A percentile compares a stretch with the other conserved stretches of the same genome.
Conservation (phyloP, 305 asterid species). For the Fraxinus dipetala region DNA sequence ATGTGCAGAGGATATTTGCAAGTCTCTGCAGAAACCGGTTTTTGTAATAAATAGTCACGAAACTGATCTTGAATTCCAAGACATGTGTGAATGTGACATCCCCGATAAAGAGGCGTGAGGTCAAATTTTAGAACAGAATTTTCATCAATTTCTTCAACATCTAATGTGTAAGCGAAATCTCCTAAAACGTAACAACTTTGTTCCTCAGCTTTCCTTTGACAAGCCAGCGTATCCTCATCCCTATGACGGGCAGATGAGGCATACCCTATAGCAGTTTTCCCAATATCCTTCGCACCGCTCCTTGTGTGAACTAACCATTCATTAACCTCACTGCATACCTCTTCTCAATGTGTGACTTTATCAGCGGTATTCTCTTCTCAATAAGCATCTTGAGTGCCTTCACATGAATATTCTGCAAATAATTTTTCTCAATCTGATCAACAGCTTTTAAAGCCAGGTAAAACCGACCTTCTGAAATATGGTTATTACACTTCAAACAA, state of each 20-base stretch:
- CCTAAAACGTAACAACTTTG: constrained; percentile 71
- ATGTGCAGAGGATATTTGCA: constrained; percentile 68
- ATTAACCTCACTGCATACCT: constrained; percentile 69
- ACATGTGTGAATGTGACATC: constrained; percentile 72
- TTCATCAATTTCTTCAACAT: constrained; percentile 84
- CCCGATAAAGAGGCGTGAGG: constrained; percentile 84
- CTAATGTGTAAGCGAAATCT: constrained; percentile 64
- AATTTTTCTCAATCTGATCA: constrained; percentile 57
- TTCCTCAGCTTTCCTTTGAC: constrained; percentile 84
- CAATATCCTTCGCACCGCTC: constrained; percentile 73
- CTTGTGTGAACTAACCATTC: constrained; percentile 87
- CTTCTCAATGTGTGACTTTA: constrained; percentile 78
- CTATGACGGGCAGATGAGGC: constrained; percentile 86
- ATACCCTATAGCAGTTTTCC: constrained; percentile 81
- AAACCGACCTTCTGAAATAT: constrained; percentile 70
- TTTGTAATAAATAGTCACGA: constrained; percentile 68
- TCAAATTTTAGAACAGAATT: constrained; percentile 71
- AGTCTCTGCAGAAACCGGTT: constrained; percentile 72
- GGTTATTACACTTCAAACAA: constrained; percentile 73
- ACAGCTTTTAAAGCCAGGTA: constrained; percentile 78
- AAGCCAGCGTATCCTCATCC: constrained; percentile 87
- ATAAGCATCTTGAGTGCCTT: constrained; percentile 54
- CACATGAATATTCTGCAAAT: constrained; percentile 57
- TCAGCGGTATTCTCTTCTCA: constrained; percentile 56
- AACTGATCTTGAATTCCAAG: constrained; percentile 73